These are phyloP conservation scores for Pleurotus ostreatus DNA, from an alignment of 768 basidiomycete species.

Conservation along the genomic window DNA sequence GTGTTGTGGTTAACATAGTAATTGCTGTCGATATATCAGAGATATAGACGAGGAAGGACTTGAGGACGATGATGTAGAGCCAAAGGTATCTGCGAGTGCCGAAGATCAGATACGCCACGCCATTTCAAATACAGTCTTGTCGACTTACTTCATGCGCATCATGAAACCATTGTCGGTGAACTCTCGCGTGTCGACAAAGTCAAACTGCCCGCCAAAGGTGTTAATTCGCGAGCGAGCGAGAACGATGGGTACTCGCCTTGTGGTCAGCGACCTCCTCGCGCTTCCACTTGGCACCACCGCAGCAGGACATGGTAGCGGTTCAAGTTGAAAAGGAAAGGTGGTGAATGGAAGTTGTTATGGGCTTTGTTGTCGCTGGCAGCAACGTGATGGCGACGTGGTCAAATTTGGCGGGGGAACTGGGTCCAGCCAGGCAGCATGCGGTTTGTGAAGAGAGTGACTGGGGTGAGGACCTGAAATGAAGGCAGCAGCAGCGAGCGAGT, in stretches of 20 bases:
- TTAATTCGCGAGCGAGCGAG: conserved; percentile 17
- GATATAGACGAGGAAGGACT: conserved; percentile 93
- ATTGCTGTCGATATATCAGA: conserved; percentile 97
- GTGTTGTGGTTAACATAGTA: conserved; percentile 88
- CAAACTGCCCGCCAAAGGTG: conserved; percentile 59
- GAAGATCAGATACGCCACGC: too few species aligned
- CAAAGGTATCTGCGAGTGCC: conserved; percentile 69
- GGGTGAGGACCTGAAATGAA: conserved; percentile 21
- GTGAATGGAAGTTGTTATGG: conserved; percentile 15
- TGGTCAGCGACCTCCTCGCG: conserved; percentile 96
- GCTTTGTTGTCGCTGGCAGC: conserved; percentile 7
- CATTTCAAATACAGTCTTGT: not conserved
- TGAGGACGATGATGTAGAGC: conserved; percentile 90
- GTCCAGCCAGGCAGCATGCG: conserved; percentile 51
- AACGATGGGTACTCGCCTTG: conserved; percentile 57
- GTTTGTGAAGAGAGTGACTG: conserved; percentile 19
- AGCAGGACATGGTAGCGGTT: conserved; percentile 37
- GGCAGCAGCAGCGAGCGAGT: conserved; percentile 13
- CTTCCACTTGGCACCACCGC: conserved; percentile 88
- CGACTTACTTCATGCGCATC: conserved; percentile 79
- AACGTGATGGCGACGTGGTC: conserved; percentile 14
- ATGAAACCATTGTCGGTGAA: conserved; percentile 85
- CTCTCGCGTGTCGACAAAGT: conserved; percentile 92
- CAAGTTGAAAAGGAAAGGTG: conserved; percentile 19
- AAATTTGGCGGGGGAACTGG: conserved; percentile 22